Evolutionary conservation across 352 stramenopile genomes (phyloP), one percentile per base, ranked within the genome.

Genomic region (Pythium brassicae): DNA sequence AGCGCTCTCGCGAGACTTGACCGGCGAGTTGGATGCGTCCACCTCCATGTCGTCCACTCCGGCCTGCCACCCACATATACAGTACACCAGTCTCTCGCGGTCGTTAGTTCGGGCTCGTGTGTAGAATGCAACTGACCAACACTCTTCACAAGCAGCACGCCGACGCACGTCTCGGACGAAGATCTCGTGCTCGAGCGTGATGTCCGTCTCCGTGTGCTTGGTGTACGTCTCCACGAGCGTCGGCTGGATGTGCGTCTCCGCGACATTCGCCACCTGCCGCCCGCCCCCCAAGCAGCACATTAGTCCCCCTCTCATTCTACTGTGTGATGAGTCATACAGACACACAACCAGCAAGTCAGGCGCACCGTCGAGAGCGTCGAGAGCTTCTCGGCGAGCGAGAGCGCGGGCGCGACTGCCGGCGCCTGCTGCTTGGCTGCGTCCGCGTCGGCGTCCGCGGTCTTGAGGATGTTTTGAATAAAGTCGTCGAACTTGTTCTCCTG

Each of bases 391-490:
- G 83, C 83, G 0, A 93, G 64, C 46, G 83, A 93, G 20, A 91
- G 61, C 51, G 71, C 58, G 10, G 57, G 35, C 17, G 62, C 32
- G 32, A 37, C 32, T 37, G 32, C 26, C 63, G 35, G 47, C 22
- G 3, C 55, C 47, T 23, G 58, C 46, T 20, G 55, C 48, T 45
- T 45, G 40, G 19, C 65, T 19, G 68, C 61, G 7, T 66, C 67
- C 3, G 56, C 62, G 5, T 39, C 51, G 1, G 19, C 27, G 11
- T n/a, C 25, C 0, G 81, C 74, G 45, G 66, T 86, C 63, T 90
- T 90, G 14, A 93, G 68, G 50, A 93, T 89, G 49, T 87, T 89
- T 66, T 91, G 78, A 55, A 93, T 93, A 52, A 93, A 93, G 65
- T 91, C 80, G 50, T 90, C 80, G 51, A 93, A 87, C 57, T 85